A percentile compares a stretch with the other conserved stretches of the same genome.
Conservation (phyloP, 164 flowering plant genomes). For the Liquidambar formosana region DNA sequence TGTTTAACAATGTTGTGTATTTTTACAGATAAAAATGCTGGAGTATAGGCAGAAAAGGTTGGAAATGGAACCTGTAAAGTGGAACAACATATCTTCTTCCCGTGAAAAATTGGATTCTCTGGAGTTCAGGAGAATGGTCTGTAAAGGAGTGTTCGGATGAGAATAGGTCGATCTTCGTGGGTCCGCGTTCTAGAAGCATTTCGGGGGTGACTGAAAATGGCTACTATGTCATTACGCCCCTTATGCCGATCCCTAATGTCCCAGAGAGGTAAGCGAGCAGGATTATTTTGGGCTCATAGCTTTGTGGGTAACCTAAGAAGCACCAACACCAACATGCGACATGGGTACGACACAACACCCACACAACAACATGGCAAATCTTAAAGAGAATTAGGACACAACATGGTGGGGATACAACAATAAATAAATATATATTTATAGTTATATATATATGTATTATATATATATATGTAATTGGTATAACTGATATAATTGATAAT, state of each 20-base stretch:
- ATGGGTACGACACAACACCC: too few relatives aligned
- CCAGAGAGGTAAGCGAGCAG: conserved; percentile 53
- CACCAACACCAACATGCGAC: too few relatives aligned
- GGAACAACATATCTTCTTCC: conserved; percentile 29
- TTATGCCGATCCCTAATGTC: conserved; percentile 52
- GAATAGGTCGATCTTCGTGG: conserved; percentile 70
- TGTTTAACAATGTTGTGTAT: conserved; percentile 1
- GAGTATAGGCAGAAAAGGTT: conserved; percentile 55
- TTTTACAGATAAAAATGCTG: conserved; percentile 56
- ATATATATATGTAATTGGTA: too few relatives aligned
- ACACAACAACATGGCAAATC: too few relatives aligned
- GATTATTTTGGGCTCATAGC: not conserved
- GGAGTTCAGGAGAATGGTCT: conserved; percentile 76
- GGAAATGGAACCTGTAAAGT: conserved; percentile 49
- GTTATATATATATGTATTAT: too few relatives aligned
- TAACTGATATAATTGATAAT: too few relatives aligned
- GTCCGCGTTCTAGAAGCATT: conserved; percentile 94
- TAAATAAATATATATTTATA: too few relatives aligned
- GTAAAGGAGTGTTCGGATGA: conserved; percentile 88
- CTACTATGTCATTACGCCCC: conserved; percentile 81
- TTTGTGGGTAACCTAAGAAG: too few relatives aligned
- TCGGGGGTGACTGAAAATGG: conserved; percentile 98
- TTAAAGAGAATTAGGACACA: too few relatives aligned
- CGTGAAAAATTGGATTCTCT: conserved; percentile 37
- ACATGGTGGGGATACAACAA: too few relatives aligned